Evolutionary conservation across 257 asterid species (phyloP).

Genomic region (Fraxinus pennsylvanica): DNA sequence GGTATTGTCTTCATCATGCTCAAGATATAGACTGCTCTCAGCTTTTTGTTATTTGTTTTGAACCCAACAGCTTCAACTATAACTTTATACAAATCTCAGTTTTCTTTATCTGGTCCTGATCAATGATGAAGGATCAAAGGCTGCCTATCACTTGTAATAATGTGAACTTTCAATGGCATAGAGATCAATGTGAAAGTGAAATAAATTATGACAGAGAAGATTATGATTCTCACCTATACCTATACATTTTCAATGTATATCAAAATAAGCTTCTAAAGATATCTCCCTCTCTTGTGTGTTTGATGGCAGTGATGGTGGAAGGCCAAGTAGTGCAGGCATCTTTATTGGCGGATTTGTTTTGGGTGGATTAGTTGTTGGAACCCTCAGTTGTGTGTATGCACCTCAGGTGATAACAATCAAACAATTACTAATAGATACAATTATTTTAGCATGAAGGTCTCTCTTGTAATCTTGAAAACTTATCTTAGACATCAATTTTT

Average conservation of each 20-base stretch:
- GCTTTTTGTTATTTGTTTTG: background rate
- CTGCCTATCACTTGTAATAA: constrained; percentile 1
- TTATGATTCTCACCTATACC: background rate
- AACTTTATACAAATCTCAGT: background rate
- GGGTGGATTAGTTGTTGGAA: constrained; percentile 88
- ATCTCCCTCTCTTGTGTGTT: constrained; percentile 9
- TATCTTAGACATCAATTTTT: background rate
- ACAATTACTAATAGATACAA: constrained; percentile 6
- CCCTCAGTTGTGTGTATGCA: constrained; percentile 86
- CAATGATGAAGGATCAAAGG: constrained; percentile 17
- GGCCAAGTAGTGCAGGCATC: constrained; percentile 51
- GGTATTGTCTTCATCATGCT: constrained; percentile 40
- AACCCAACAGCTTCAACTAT: background rate
- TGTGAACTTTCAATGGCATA: background rate
- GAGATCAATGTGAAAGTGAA: constrained; percentile 4
- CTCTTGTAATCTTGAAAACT: background rate
- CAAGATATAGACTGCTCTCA: background rate
- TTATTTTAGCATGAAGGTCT: background rate
- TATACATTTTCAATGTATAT: constrained; percentile 5
- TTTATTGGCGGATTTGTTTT: constrained; percentile 90
- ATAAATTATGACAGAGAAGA: constrained; percentile 9
- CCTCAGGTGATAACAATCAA: constrained; percentile 69
- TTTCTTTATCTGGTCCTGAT: constrained; percentile 10
- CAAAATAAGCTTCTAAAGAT: constrained; percentile 6
- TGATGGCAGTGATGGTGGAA: constrained; percentile 51